Conservation (phyloP, 352 stramenopile genomes). For the Pythium biforme region DNA sequence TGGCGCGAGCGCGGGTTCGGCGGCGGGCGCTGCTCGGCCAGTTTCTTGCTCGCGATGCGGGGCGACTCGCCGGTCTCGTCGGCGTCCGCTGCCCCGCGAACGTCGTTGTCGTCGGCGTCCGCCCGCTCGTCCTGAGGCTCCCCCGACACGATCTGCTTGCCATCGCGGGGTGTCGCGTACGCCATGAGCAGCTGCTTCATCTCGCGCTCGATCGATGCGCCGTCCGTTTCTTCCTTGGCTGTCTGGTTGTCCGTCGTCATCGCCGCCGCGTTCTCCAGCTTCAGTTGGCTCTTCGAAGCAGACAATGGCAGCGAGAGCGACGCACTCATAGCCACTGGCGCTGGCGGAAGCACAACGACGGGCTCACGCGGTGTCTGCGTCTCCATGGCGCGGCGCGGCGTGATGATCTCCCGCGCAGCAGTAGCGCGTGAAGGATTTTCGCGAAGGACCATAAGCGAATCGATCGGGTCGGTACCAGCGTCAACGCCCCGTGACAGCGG, state of each 20-base stretch:
- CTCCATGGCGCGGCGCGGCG: conserved; percentile 38
- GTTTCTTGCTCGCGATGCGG: conserved; percentile 43
- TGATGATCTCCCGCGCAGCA: neutral
- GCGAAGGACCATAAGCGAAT: conserved; percentile 40
- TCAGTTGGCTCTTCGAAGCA: conserved; percentile 2
- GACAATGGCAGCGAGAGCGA: conserved; percentile 6
- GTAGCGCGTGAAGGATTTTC: neutral
- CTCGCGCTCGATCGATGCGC: conserved; percentile 41
- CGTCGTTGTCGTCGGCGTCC: neutral
- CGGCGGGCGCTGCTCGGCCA: conserved; percentile 45
- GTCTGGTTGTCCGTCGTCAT: conserved; percentile 15
- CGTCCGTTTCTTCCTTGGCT: conserved; percentile 22
- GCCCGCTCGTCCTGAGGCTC: conserved; percentile 27
- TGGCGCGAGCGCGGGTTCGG: conserved; percentile 44
- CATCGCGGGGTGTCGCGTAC: conserved; percentile 20
- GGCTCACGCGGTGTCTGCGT: conserved; percentile 39
- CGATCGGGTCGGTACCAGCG: conserved; percentile 52
- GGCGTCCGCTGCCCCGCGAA: neutral
- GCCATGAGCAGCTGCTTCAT: conserved; percentile 58
- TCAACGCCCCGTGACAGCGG: conserved; percentile 29
- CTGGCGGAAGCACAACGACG: conserved; percentile 31
- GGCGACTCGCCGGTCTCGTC: conserved; percentile 34
- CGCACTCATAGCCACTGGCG: conserved; percentile 25
- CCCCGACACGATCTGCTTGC: conserved; percentile 6
- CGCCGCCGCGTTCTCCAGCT: neutral